Conservation (phyloP, 1,139 yeast genomes). For the Lodderomyces theae region DNA sequence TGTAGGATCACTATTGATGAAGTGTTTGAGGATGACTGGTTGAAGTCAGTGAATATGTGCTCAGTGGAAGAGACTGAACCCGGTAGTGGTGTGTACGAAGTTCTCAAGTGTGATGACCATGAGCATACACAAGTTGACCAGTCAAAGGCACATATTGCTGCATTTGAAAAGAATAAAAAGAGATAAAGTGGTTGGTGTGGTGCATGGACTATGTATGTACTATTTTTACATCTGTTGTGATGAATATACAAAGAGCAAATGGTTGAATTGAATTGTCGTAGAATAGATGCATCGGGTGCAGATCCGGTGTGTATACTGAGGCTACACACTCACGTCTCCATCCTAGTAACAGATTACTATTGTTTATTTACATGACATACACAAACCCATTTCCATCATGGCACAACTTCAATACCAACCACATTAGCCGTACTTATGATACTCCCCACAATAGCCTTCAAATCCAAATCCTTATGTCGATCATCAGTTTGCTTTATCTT, state of each 20-base stretch:
- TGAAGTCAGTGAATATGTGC: conserved; percentile 64
- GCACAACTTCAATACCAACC: conserved; percentile 80
- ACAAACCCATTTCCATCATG: conserved; percentile 28
- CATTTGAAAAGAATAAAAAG: conserved; percentile 75
- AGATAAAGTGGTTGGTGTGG: conserved; percentile 24
- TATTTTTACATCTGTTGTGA: too few species aligned
- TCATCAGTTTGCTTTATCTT: conserved; percentile 87
- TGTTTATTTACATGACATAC: conserved; percentile 11
- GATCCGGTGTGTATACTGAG: too few species aligned
- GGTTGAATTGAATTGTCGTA: too few species aligned
- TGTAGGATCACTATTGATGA: conserved; percentile 84
- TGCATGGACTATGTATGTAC: too few species aligned
- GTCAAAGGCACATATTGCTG: conserved; percentile 92
- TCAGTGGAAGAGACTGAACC: conserved; percentile 46
- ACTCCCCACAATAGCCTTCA: conserved; percentile 78
- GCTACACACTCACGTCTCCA: too few species aligned
- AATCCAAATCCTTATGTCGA: conserved; percentile 66
- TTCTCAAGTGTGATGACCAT: conserved; percentile 54
- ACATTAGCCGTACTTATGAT: conserved; percentile 84
- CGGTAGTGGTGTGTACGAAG: conserved; percentile 33
- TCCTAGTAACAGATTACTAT: neutral
- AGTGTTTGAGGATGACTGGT: conserved; percentile 78
- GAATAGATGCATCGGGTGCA: too few species aligned
- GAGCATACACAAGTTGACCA: conserved; percentile 87
- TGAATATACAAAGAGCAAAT: too few species aligned